Conservation (phyloP, 75 land plant genomes). For the Larix kaempferi region DNA sequence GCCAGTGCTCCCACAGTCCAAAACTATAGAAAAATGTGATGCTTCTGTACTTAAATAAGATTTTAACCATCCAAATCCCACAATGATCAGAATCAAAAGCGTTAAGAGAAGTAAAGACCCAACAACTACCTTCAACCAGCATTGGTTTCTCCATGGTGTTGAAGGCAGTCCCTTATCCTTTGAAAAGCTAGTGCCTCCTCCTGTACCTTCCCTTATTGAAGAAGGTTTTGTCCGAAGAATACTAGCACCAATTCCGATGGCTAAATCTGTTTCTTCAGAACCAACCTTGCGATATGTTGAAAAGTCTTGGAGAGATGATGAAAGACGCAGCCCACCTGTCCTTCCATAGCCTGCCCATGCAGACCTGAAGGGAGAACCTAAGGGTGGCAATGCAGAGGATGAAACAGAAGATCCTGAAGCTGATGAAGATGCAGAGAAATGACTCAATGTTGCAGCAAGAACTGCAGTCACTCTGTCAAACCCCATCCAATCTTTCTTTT, state of each 20-base stretch:
- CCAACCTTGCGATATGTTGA: constrained; percentile 38
- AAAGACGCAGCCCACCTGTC: constrained; percentile 24
- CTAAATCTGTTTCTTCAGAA: constrained; percentile 24
- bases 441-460: constrained; percentile 12
- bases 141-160: constrained; percentile 13
- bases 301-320: constrained; percentile 64
- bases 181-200: constrained; percentile 35
- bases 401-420: background rate
- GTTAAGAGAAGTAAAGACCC: constrained; percentile 24
- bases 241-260: constrained; percentile 13
- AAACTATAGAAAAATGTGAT: constrained; percentile 77
- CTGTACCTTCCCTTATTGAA: constrained; percentile 22
- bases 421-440: constrained; percentile 8
- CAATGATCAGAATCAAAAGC: constrained; percentile 26
- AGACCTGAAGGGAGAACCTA: constrained; percentile 11
- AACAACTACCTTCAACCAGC: constrained; percentile 30
- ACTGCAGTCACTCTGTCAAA: constrained; percentile 12
- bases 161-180: constrained; percentile 38
- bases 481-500: constrained; percentile 9
- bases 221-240: constrained; percentile 17
- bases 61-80: constrained; percentile 27
- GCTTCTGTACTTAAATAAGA: constrained; percentile 28
- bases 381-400: background rate
- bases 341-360: constrained; percentile 11
- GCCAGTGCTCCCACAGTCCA: constrained; percentile 97